phyloP scores from a whole-genome alignment of 2,329 filamentous ascomycete species.

The Fusarium nanum region DNA sequence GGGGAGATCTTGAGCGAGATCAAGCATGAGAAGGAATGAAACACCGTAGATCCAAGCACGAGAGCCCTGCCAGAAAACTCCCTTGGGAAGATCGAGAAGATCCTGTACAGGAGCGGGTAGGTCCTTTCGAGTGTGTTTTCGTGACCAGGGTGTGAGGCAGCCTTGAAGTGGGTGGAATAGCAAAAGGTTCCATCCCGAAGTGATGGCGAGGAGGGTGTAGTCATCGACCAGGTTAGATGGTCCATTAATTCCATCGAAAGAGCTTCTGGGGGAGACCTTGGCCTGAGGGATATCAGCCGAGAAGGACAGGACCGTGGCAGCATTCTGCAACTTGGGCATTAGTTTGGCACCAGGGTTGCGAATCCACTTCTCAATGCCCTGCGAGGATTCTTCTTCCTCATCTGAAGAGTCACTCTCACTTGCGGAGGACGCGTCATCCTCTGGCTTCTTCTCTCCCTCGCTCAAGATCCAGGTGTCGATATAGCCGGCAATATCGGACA shows the following conservation, averaged over 20 bases:
- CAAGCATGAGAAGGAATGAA: conserved; percentile 92
- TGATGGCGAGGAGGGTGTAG: conserved; percentile 66
- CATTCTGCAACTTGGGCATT: conserved; percentile 74
- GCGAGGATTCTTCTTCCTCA: conserved; percentile 58
- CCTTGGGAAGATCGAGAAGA: conserved; percentile 83
- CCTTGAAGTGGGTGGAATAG: conserved; percentile 85
- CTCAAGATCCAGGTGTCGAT: conserved; percentile 86
- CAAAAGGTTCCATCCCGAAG: conserved; percentile 72
- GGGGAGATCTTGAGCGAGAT: conserved; percentile 78
- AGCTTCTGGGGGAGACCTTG: conserved; percentile 44
- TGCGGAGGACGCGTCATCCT: conserved; percentile 51
- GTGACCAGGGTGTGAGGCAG: conserved; percentile 84
- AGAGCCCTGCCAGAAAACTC: conserved; percentile 82
- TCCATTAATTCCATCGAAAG: conserved; percentile 40
- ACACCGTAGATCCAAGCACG: conserved; percentile 90
- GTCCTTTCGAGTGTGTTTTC: conserved; percentile 79
- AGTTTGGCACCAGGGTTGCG: conserved; percentile 76
- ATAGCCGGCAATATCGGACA: conserved; percentile 84
- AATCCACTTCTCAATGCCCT: conserved; percentile 71
- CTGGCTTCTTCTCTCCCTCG: conserved; percentile 48
- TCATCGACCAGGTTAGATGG: conserved; percentile 53
- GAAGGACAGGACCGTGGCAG: conserved; percentile 77
- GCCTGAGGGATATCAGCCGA: conserved; percentile 59
- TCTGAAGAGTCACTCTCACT: conserved; percentile 57
- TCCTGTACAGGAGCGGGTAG: conserved; percentile 80